Percentiles rank a stretch among this genome's conserved stretches.
Conservation (phyloP, 768 basidiomycete genomes). For the Boletus reticulatus region DNA sequence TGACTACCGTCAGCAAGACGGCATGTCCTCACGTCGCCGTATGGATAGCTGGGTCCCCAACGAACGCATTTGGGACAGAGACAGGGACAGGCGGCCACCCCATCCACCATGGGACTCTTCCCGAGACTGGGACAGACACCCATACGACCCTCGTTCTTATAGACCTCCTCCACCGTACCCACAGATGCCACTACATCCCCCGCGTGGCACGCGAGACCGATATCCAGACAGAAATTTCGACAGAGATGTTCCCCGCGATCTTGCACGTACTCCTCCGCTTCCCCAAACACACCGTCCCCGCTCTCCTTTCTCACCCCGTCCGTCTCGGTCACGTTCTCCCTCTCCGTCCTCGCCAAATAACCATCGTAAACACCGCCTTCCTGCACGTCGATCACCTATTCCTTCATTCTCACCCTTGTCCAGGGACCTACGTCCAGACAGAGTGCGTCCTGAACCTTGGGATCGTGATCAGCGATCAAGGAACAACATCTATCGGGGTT, state of each 20-base stretch:
- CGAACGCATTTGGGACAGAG: constrained; percentile 28
- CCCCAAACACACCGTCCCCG: constrained; percentile 21
- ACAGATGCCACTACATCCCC: constrained; percentile 6
- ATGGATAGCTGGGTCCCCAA: constrained; percentile 26
- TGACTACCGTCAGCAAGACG: constrained; percentile 19
- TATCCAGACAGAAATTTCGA: constrained; percentile 22
- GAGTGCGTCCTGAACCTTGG: constrained; percentile 33
- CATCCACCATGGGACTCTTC: constrained; percentile 18
- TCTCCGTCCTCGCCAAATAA: constrained; percentile 36
- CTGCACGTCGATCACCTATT: constrained; percentile 38
- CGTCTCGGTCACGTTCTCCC: constrained; percentile 38
- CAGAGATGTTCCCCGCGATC: constrained; percentile 22
- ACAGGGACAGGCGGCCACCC: constrained; percentile 27
- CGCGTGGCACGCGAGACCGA: constrained; percentile 24
- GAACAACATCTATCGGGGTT: constrained; percentile 23
- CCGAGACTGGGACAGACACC: constrained; percentile 23
- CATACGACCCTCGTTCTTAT: constrained; percentile 20
- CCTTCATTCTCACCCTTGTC: constrained; percentile 39
- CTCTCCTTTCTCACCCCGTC: constrained; percentile 21
- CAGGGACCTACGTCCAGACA: constrained; percentile 35
- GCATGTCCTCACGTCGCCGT: constrained; percentile 14
- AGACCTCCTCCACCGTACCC: constrained; percentile 10
- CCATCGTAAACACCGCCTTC: constrained; percentile 31
- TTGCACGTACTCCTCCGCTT: constrained; percentile 20
- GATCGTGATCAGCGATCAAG: constrained; percentile 37